Evolutionary conservation across 768 basidiomycete genomes (phyloP).

Genomic region (Terana coerulea): DNA sequence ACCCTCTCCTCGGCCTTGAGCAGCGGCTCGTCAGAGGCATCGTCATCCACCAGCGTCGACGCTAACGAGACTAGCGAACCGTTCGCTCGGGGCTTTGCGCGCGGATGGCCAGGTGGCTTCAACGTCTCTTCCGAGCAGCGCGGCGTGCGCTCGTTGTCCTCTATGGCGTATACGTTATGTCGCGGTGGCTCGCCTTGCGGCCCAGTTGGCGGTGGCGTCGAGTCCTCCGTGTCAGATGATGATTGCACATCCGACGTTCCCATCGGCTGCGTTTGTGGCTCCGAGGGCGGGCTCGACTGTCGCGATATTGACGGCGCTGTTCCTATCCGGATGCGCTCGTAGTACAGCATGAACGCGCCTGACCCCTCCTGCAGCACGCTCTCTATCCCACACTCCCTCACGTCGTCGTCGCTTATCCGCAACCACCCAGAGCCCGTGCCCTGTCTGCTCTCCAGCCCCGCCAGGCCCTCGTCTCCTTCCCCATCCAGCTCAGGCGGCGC

Average conservation of each 20-base stretch:
- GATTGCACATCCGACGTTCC: background rate
- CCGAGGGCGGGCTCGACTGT: background rate
- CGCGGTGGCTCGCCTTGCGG: background rate
- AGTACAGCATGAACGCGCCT: conserved; percentile 92
- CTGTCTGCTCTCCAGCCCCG: conserved; percentile 18
- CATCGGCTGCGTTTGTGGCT: too few relatives aligned
- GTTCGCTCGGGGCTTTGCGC: background rate
- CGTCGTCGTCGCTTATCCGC: conserved; percentile 81
- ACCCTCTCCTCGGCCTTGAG: background rate
- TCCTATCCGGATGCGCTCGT: conserved; percentile 60
- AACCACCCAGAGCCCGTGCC: conserved; percentile 73
- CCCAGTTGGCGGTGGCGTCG: background rate
- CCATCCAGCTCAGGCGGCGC: conserved; percentile 59
- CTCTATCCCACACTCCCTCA: conserved; percentile 72
- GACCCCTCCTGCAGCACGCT: conserved; percentile 69
- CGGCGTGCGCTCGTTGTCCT: conserved; percentile 2
- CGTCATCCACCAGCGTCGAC: background rate
- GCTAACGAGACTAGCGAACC: conserved; percentile 7
- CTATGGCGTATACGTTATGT: background rate
- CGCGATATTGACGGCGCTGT: too few relatives aligned
- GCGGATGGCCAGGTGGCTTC: conserved; percentile 8
- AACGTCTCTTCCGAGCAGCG: conserved; percentile 16
- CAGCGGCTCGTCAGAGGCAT: background rate
- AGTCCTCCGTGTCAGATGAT: background rate
- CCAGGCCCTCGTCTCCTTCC: conserved; percentile 26